These are phyloP conservation scores for Boletus speciosus DNA, from an alignment of 768 basidiomycete genomes.

Conservation along the genomic window DNA sequence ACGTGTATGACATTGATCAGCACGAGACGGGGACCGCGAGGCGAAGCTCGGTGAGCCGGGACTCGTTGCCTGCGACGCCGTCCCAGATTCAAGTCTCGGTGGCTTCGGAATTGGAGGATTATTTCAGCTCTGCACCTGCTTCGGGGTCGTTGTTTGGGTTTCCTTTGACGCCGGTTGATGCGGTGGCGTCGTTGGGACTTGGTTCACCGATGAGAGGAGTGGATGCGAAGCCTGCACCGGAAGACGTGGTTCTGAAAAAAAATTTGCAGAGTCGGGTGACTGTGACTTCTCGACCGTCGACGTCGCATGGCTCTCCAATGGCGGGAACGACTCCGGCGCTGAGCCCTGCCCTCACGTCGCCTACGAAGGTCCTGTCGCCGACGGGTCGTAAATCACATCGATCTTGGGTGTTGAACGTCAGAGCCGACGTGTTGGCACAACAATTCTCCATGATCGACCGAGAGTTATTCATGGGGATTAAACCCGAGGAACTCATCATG, in stretches of 20 bases:
- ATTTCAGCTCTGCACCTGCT: constrained; percentile 16
- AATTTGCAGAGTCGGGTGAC: constrained; percentile 60
- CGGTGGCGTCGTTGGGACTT: neutral
- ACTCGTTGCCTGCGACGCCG: constrained; percentile 14
- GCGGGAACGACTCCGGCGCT: constrained; percentile 13
- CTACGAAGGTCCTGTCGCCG: constrained; percentile 36
- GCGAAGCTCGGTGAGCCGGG: constrained; percentile 4
- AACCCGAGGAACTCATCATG: constrained; percentile 84
- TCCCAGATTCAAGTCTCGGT: constrained; percentile 23
- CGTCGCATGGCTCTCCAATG: constrained; percentile 29
- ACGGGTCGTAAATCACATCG: constrained; percentile 49
- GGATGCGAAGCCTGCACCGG: constrained; percentile 49
- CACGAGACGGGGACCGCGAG: constrained; percentile 30
- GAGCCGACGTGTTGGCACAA: constrained; percentile 61
- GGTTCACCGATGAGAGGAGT: constrained; percentile 32
- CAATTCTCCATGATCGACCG: constrained; percentile 88
- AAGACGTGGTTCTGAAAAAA: constrained; percentile 65
- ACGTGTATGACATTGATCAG: constrained; percentile 30
- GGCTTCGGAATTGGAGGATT: constrained; percentile 22
- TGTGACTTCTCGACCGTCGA: constrained; percentile 39
- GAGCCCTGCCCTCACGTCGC: constrained; percentile 19
- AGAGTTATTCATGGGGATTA: constrained; percentile 79
- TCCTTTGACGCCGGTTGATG: constrained; percentile 16
- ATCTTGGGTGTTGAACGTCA: constrained; percentile 67
- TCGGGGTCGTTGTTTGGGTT: constrained; percentile 15